phyloP scores from a whole-genome alignment of 1,139 yeast genomes.

The Kodamaea derodonti region DNA sequence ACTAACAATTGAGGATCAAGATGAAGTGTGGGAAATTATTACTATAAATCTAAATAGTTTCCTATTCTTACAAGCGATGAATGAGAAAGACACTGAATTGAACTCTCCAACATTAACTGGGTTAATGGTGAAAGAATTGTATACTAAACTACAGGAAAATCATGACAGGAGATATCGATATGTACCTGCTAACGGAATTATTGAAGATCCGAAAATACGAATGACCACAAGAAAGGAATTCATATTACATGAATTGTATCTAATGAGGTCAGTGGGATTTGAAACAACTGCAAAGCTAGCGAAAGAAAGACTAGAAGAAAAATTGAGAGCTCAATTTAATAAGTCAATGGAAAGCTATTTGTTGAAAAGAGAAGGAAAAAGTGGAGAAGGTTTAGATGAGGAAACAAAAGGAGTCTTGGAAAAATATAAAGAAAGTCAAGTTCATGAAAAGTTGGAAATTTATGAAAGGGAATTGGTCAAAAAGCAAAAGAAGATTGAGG shows the following conservation, averaged over 20 bases:
- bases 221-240: conserved; percentile 6
- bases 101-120: conserved; percentile 33
- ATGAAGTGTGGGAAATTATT: conserved; percentile 34
- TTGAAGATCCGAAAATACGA: background rate
- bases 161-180: conserved; percentile 8
- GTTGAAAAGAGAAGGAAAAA: conserved; percentile 2
- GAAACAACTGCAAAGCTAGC: conserved; percentile 25
- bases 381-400: conserved; percentile 6
- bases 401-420: conserved; percentile 12
- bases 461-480: conserved; percentile 24
- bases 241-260: conserved; percentile 24
- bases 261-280: conserved; percentile 20
- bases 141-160: conserved; percentile 15
- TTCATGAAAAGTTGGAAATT: conserved; percentile 16
- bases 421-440: conserved; percentile 13
- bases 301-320: conserved; percentile 21
- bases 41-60: conserved; percentile 30
- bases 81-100: conserved; percentile 9
- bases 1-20: conserved; percentile 19
- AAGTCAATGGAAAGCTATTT: conserved; percentile 5
- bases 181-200: background rate
- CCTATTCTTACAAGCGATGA: conserved; percentile 14
- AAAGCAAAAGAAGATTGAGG: conserved; percentile 23
- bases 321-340: conserved; percentile 5
- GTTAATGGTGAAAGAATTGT: conserved; percentile 23